A percentile compares a stretch with the other conserved stretches of the same genome.
Conservation (phyloP, 148 eudicot genomes). For the Rhododendron williamsianum region DNA sequence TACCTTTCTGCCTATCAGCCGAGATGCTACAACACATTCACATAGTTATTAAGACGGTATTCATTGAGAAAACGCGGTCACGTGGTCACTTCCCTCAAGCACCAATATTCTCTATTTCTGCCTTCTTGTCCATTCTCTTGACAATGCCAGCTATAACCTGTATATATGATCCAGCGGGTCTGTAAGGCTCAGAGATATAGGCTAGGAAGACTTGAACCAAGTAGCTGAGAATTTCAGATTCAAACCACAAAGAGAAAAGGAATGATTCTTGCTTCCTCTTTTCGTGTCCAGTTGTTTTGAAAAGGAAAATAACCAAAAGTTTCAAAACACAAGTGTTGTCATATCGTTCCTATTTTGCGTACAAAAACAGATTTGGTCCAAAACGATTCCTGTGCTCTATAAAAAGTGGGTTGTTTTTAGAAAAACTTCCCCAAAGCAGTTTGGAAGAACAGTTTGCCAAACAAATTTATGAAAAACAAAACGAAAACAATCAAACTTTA, state of each 20-base stretch:
- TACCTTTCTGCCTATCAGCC: not conserved
- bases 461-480: not conserved
- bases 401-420: not conserved
- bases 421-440: not conserved
- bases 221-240: not conserved
- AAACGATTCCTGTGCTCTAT: not conserved
- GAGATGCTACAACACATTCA: not conserved
- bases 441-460: not conserved
- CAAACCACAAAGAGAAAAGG: not conserved
- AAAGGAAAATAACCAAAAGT: not conserved
- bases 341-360: not conserved
- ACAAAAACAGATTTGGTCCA: not conserved
- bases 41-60: not conserved
- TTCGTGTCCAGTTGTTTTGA: not conserved
- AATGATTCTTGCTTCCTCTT: not conserved
- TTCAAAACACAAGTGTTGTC: not conserved
- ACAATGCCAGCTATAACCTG: conserved; percentile 92
- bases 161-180: not conserved
- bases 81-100: conserved; percentile 34
- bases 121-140: conserved; percentile 78
- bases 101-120: conserved; percentile 66
- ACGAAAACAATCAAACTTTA: not conserved
- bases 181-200: not conserved
- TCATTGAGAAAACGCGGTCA: not conserved
- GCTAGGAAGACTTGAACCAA: not conserved